These are phyloP conservation scores for Canariomyces notabilis DNA, from an alignment of 2,329 filamentous ascomycete genomes.

Conservation along the genomic window DNA sequence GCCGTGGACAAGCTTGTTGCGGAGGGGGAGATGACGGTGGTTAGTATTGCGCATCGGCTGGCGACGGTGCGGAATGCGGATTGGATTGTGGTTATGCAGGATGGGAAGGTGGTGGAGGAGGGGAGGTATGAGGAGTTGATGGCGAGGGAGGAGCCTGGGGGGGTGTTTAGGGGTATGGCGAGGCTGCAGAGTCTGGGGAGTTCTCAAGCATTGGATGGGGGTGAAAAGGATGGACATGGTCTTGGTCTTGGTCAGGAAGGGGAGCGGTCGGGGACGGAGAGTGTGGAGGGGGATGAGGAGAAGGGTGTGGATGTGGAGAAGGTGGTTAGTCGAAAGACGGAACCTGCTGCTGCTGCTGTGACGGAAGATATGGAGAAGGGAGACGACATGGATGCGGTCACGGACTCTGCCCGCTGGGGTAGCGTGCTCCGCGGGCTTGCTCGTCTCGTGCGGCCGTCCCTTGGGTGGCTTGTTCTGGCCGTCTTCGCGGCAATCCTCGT, in stretches of 20 bases:
- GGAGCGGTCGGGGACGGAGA: neutral
- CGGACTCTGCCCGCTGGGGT: constrained; percentile 19
- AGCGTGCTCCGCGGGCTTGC: constrained; percentile 16
- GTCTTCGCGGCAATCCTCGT: constrained; percentile 48
- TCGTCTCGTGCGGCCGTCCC: constrained; percentile 32
- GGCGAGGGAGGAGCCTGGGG: constrained; percentile 9
- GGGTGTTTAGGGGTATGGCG: constrained; percentile 23
- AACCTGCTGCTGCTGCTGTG: neutral
- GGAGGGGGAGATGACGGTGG: constrained; percentile 55
- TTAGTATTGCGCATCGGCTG: constrained; percentile 74
- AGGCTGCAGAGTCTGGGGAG: constrained; percentile 24
- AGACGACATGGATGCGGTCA: constrained; percentile 1
- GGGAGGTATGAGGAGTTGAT: constrained; percentile 38
- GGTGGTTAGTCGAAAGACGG: constrained; percentile 2
- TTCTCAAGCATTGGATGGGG: neutral
- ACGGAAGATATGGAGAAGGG: neutral
- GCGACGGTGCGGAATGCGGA: constrained; percentile 74
- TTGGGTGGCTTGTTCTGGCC: constrained; percentile 38
- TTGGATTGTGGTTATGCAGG: constrained; percentile 69
- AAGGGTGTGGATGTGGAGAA: neutral
- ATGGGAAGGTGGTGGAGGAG: constrained; percentile 51
- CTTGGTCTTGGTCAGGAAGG: neutral
- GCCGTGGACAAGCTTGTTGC: constrained; percentile 56
- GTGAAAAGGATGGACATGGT: neutral
- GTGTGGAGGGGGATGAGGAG: constrained; percentile 5